Evolutionary conservation across 2,329 filamentous ascomycete genomes (phyloP).

Genomic region (Ophidiomyces ophidiicola): DNA sequence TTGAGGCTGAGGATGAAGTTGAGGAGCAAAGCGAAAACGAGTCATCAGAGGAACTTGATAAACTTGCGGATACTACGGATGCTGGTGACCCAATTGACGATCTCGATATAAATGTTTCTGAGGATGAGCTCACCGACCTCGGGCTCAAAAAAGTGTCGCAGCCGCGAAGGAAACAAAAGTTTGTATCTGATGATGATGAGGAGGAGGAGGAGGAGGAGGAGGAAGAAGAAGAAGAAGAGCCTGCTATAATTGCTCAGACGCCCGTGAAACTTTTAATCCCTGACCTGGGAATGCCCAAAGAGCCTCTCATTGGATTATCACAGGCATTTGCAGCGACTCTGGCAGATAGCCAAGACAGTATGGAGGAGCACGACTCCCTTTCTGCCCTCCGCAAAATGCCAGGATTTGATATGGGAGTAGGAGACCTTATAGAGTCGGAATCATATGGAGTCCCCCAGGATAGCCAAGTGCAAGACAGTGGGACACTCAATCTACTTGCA

Average conservation of each 20-base stretch:
- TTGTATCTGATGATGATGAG: slow-evolving; percentile 56
- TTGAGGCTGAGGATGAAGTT: slow-evolving; percentile 39
- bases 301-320: slow-evolving; percentile 55
- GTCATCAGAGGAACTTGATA: slow-evolving; percentile 15
- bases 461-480: slow-evolving; percentile 39
- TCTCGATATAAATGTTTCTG: slow-evolving; percentile 19
- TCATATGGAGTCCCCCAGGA: slow-evolving; percentile 50
- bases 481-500: slow-evolving; percentile 35
- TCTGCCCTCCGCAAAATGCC: slow-evolving; percentile 41
- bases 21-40: slow-evolving; percentile 28
- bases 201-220: slow-evolving; percentile 36
- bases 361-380: slow-evolving; percentile 37
- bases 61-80: slow-evolving; percentile 19
- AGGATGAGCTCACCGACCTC: slow-evolving; percentile 30
- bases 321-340: slow-evolving; percentile 88
- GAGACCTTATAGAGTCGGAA: slow-evolving; percentile 48
- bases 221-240: neutral
- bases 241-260: slow-evolving; percentile 14
- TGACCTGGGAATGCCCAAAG: slow-evolving; percentile 43
- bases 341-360: slow-evolving; percentile 46
- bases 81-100: slow-evolving; percentile 17
- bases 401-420: slow-evolving; percentile 45
- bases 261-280: slow-evolving; percentile 49
- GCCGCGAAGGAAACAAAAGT: slow-evolving; percentile 41
- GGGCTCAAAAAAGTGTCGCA: slow-evolving; percentile 22